Percentiles rank a stretch among this genome's conserved stretches.
These are phyloP conservation scores for Nakazawaea pomicola DNA, from an alignment of 805 yeast species.

Conservation along the genomic window DNA sequence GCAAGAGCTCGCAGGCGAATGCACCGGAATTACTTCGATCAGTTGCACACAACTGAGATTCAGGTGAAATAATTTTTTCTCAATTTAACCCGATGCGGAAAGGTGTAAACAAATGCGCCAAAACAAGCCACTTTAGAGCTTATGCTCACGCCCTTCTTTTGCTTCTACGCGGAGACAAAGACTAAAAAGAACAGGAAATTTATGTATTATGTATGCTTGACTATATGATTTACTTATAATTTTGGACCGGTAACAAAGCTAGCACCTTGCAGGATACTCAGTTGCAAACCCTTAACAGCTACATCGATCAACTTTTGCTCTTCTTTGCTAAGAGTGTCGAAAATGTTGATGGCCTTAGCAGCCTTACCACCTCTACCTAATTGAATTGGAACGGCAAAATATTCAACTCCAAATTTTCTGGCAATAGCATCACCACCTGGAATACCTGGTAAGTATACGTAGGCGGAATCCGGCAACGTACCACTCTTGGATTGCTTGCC, in stretches of 20 bases:
- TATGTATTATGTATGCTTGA: no score
- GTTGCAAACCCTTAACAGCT: slow-evolving; percentile 10
- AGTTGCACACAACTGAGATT: no score
- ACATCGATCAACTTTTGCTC: slow-evolving; percentile 9
- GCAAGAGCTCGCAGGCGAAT: no score
- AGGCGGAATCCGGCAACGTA: slow-evolving; percentile 39
- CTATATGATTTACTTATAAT: no score
- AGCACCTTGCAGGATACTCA: slow-evolving; percentile 11
- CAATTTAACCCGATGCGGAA: background rate
- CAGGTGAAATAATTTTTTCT: no score
- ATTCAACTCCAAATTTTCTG: slow-evolving; percentile 33
- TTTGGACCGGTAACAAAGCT: slow-evolving; percentile 10
- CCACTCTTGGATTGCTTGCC: slow-evolving; percentile 9
- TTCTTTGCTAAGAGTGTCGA: background rate
- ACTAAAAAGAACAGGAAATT: no score
- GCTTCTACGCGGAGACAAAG: no score
- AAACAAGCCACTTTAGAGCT: background rate
- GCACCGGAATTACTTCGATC: no score
- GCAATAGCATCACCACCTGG: slow-evolving; percentile 41
- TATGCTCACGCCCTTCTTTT: no score
- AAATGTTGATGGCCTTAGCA: slow-evolving; percentile 5
- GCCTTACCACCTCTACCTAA: slow-evolving; percentile 33
- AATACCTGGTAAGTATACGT: slow-evolving; percentile 49
- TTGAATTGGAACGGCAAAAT: slow-evolving; percentile 44
- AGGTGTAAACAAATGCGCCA: background rate